Evolutionary conservation across 2,329 filamentous ascomycete species (phyloP).

Genomic region (Aspergillus aculeatus): DNA sequence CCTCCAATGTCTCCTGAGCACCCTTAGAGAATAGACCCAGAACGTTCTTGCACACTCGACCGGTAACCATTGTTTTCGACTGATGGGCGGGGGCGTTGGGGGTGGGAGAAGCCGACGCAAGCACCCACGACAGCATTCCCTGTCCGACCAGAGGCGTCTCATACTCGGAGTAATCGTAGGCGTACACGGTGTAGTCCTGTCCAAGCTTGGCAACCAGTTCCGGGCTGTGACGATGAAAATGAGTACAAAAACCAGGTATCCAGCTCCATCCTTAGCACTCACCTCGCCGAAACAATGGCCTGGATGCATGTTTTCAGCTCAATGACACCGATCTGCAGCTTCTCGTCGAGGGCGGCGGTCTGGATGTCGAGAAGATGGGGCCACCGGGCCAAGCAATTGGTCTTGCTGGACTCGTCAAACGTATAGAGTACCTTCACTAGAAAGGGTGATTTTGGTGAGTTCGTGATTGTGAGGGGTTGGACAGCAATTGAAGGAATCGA

Average conservation of each 20-base stretch:
- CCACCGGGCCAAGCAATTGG: constrained; percentile 84
- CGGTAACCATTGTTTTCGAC: constrained; percentile 71
- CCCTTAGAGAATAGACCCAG: constrained; percentile 81
- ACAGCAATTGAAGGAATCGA: constrained; percentile 12
- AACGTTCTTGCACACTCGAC: constrained; percentile 82
- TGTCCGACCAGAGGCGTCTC: constrained; percentile 92
- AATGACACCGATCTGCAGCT: constrained; percentile 77
- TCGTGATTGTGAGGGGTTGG: not conserved
- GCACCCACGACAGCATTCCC: constrained; percentile 84
- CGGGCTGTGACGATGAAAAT: constrained; percentile 58
- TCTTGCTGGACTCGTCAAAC: constrained; percentile 84
- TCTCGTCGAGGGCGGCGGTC: constrained; percentile 76
- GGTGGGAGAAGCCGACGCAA: constrained; percentile 61
- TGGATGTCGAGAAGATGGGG: constrained; percentile 77
- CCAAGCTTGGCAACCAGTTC: constrained; percentile 74
- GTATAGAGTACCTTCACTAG: constrained; percentile 96
- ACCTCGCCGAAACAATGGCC: constrained; percentile 68
- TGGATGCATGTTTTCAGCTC: constrained; percentile 85
- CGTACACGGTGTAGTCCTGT: constrained; percentile 93
- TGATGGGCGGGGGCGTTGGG: constrained; percentile 57
- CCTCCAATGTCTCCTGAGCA: constrained; percentile 81
- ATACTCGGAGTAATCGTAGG: constrained; percentile 92
- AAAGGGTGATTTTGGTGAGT: constrained; percentile 19
- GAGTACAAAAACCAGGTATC: constrained; percentile 1
- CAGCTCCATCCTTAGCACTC: constrained; percentile 23